Conservation (phyloP, 345 rosid genomes). For the Pelargonium nanum region DNA sequence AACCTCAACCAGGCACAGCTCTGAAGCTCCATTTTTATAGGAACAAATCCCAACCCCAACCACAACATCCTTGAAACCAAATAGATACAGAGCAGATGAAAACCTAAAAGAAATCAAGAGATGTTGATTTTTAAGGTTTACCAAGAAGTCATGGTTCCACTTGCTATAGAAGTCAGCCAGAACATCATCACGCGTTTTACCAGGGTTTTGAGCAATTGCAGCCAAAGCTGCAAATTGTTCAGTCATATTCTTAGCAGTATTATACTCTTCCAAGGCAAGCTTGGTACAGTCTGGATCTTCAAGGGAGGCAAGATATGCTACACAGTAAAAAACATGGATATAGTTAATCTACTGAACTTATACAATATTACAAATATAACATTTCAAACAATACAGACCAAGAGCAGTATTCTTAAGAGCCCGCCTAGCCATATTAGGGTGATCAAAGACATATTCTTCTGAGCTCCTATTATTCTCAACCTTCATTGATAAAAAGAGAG, state of each 20-base stretch:
- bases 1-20: too few species aligned
- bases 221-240: constrained; percentile 90
- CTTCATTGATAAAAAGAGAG: constrained; percentile 15
- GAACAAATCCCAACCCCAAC: too few species aligned
- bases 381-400: constrained; percentile 29
- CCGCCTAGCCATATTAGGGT: constrained; percentile 73
- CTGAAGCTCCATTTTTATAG: too few species aligned
- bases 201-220: constrained; percentile 69
- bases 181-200: constrained; percentile 65
- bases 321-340: constrained; percentile 1
- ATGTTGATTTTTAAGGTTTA: constrained; percentile 12
- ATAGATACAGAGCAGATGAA: too few species aligned
- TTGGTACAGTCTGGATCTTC: constrained; percentile 43
- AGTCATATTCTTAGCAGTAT: constrained; percentile 78
- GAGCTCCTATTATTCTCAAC: constrained; percentile 67
- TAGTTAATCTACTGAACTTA: background rate
- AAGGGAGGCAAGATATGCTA: constrained; percentile 83
- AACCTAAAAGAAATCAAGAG: too few species aligned
- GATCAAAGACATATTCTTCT: constrained; percentile 67
- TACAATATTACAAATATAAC: background rate
- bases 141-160: constrained; percentile 87
- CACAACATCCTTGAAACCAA: too few species aligned
- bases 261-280: constrained; percentile 64
- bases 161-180: constrained; percentile 75
- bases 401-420: constrained; percentile 77